Evolutionary conservation across 805 yeast genomes (phyloP), one percentile per base, ranked within the genome.

Genomic region (Candida orba): DNA sequence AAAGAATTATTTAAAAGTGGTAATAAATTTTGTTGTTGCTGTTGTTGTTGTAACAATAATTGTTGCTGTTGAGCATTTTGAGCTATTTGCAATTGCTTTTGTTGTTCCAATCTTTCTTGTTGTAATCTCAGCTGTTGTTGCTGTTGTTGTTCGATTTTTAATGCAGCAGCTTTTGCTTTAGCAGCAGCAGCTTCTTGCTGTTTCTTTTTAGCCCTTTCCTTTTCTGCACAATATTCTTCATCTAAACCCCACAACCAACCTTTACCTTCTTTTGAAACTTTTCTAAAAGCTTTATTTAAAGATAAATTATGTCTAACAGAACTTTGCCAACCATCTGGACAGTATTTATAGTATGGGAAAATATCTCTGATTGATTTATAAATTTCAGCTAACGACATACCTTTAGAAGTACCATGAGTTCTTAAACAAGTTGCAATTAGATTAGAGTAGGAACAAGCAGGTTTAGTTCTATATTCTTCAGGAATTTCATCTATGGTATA

Each of bases 261-360:
- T 60, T 84, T 84, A n/a, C 95, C 93, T 53, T 85, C 93, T 47
- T 84, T 82, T 33, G 88, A 79, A 14, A 84, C 81, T 57, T 84
- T 84, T 42, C 78, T 72, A 67, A 91, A 93, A 7, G 91, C 81
- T 64, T 87, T 88, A 64, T 89, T 89, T 52, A 88, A 71, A 20
- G 91, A 83, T 34, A 93, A 69, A 55, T 89, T 90, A 65, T 93
- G 99, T 41, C 95, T 76, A 17, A 93, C 95, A 0, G 95, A 79
- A 57, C 86, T 83, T 66, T 93, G 99, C 99, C 99, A 93, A 3
- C 98, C 98, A 62, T 89, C 95, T 0, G 95, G 91, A 56, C 97
- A 90, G 64, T 87, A 91, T 54, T 81, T 76, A 65, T 87, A 93
- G 66, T 86, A 93, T 3, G 98, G 98, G 63, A 84, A 91, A 12